Evolutionary conservation across 2,329 filamentous ascomycete species (phyloP).

Genomic region (Stachybotrys echinatus): DNA sequence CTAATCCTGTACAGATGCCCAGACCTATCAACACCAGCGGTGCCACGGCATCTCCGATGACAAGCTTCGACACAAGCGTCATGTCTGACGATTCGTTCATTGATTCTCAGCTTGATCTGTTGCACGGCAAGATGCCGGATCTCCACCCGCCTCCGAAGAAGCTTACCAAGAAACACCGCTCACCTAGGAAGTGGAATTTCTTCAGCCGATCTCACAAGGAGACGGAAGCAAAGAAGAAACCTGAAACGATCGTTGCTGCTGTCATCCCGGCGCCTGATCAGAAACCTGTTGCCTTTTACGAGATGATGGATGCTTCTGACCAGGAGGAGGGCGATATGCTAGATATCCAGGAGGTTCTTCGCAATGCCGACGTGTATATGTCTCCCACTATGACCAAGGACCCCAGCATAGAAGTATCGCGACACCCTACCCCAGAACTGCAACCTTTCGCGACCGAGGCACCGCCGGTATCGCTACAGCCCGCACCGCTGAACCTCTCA

Average conservation of each 20-base stretch:
- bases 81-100: conserved; percentile 51
- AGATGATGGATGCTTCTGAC: conserved; percentile 56
- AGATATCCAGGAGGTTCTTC: conserved; percentile 39
- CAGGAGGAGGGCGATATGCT: conserved; percentile 40
- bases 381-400: conserved; percentile 10
- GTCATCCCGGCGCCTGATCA: conserved; percentile 43
- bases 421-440: conserved; percentile 10
- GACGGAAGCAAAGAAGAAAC: conserved; percentile 30
- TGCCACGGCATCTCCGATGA: conserved; percentile 42
- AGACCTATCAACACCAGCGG: conserved; percentile 45
- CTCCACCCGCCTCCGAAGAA: conserved; percentile 41
- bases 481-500: conserved; percentile 1
- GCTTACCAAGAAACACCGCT: conserved; percentile 47
- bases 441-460: conserved; percentile 7
- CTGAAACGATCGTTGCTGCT: conserved; percentile 36
- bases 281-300: conserved; percentile 54
- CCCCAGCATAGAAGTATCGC: background rate
- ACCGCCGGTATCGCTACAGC: conserved; percentile 1
- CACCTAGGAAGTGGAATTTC: conserved; percentile 58
- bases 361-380: conserved; percentile 39
- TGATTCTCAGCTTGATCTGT: conserved; percentile 31
- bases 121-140: conserved; percentile 19
- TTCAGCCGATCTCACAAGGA: conserved; percentile 51
- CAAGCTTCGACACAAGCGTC: conserved; percentile 51
- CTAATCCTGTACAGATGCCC: conserved; percentile 42